Conservation (phyloP, 1,139 yeast genomes). For the Hyphopichia khmerensis region DNA sequence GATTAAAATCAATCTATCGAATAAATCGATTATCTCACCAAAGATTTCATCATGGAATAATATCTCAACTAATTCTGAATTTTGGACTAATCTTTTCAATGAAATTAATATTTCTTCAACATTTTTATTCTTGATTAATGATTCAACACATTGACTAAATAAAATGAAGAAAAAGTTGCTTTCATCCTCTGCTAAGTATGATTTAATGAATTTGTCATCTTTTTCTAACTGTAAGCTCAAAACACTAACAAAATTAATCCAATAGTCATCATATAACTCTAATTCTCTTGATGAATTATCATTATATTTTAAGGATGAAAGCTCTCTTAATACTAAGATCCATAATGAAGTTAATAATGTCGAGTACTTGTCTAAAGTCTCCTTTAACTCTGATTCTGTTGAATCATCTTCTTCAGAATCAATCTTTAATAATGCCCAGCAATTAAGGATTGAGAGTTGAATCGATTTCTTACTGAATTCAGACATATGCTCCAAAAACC, state of each 20-base stretch:
- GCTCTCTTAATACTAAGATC: slow-evolving; percentile 75
- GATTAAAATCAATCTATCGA: slow-evolving; percentile 70
- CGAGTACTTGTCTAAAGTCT: slow-evolving; percentile 59
- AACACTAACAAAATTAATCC: slow-evolving; percentile 81
- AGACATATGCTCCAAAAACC: slow-evolving; percentile 43
- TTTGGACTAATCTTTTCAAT: slow-evolving; percentile 56
- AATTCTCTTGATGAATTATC: slow-evolving; percentile 49
- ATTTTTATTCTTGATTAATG: slow-evolving; percentile 51
- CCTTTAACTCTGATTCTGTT: slow-evolving; percentile 32
- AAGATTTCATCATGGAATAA: slow-evolving; percentile 70
- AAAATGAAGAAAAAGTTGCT: slow-evolving; percentile 77
- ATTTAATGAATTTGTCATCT: slow-evolving; percentile 42
- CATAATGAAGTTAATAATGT: slow-evolving; percentile 69
- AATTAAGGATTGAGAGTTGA: slow-evolving; percentile 69
- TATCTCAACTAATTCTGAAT: slow-evolving; percentile 56
- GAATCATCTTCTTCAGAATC: slow-evolving; percentile 36
- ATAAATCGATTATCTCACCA: slow-evolving; percentile 70
- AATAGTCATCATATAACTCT: slow-evolving; percentile 59
- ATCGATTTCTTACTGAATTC: slow-evolving; percentile 62
- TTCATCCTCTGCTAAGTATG: slow-evolving; percentile 57
- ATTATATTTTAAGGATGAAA: slow-evolving; percentile 63
- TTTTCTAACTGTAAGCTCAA: slow-evolving; percentile 64
- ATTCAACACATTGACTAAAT: slow-evolving; percentile 82
- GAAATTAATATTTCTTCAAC: slow-evolving; percentile 50
- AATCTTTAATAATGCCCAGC: slow-evolving; percentile 84